Evolutionary conservation across 1,139 yeast genomes (phyloP).

Genomic region (Candida sanyaensis): DNA sequence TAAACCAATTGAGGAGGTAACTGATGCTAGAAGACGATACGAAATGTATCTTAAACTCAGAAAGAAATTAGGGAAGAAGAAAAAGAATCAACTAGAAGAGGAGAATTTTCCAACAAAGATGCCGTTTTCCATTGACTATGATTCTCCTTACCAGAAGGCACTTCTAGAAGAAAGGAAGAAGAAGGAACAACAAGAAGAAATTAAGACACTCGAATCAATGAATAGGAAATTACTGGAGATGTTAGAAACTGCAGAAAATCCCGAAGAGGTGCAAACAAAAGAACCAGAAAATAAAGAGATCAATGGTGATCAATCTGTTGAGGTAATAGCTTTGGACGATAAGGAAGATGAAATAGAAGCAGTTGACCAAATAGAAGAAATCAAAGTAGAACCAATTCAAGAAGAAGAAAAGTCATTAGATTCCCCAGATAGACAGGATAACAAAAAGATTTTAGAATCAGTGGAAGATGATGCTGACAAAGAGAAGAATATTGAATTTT

Average conservation of each 20-base stretch:
- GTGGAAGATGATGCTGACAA: too few species aligned
- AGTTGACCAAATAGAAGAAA: too few species aligned
- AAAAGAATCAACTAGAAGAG: slow-evolving; percentile 20
- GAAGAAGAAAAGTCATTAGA: too few species aligned
- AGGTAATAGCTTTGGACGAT: not conserved
- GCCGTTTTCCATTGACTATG: slow-evolving; percentile 42
- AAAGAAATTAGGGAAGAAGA: slow-evolving; percentile 39
- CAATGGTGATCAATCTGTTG: not conserved
- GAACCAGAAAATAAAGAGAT: not conserved
- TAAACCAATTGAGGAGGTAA: slow-evolving; percentile 57
- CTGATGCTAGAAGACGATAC: slow-evolving; percentile 37
- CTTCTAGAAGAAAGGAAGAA: slow-evolving; percentile 20
- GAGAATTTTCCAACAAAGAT: slow-evolving; percentile 19
- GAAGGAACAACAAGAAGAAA: slow-evolving; percentile 13
- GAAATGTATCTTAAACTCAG: slow-evolving; percentile 33
- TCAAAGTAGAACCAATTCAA: too few species aligned
- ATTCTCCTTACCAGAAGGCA: slow-evolving; percentile 34
- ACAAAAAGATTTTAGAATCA: too few species aligned
- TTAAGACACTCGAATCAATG: slow-evolving; percentile 14
- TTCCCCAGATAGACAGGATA: too few species aligned
- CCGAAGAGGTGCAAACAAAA: slow-evolving; percentile 24
- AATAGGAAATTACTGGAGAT: slow-evolving; percentile 8
- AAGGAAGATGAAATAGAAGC: not conserved
- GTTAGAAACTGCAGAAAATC: slow-evolving; percentile 53
- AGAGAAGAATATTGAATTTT: too few species aligned